Evolutionary conservation across 139 green algal genomes (phyloP).

Genomic region (Chlamydomonas incerta): DNA sequence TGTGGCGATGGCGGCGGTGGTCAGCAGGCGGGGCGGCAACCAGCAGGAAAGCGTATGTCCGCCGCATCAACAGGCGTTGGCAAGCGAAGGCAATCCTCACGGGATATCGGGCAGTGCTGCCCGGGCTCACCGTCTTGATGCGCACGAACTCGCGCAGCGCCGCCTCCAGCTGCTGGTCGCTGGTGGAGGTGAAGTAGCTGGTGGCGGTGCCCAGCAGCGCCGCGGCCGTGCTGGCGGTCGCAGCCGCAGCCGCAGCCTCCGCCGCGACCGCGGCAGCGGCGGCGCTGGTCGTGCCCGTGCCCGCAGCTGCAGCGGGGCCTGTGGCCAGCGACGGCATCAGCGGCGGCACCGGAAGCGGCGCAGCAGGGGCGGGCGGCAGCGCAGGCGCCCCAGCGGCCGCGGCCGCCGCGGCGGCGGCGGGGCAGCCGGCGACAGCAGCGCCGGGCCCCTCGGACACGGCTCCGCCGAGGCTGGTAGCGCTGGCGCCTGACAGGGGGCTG

Average conservation of each 20-base stretch:
- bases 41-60: too few relatives aligned
- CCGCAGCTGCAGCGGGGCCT: too few relatives aligned
- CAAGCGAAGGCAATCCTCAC: too few relatives aligned
- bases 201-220: neutral
- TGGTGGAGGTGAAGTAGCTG: neutral
- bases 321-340: neutral
- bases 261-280: neutral
- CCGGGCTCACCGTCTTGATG: constrained; percentile 67
- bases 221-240: neutral
- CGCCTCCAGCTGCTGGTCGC: constrained; percentile 79
- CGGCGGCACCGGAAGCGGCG: neutral
- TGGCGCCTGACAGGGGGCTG: neutral
- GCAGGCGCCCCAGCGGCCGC: too few relatives aligned
- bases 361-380: neutral
- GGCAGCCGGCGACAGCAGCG: neutral
- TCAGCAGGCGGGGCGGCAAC: too few relatives aligned
- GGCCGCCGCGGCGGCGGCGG: too few relatives aligned
- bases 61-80: too few relatives aligned
- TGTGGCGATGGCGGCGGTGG: too few relatives aligned
- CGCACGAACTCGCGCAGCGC: constrained; percentile 87
- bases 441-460: neutral
- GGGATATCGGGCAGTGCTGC: too few relatives aligned
- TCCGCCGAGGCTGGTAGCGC: constrained; percentile 1
- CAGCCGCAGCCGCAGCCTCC: neutral
- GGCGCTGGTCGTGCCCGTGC: neutral